phyloP scores from a whole-genome alignment of 2,329 filamentous ascomycete genomes.

The Trichoderma koningii region DNA sequence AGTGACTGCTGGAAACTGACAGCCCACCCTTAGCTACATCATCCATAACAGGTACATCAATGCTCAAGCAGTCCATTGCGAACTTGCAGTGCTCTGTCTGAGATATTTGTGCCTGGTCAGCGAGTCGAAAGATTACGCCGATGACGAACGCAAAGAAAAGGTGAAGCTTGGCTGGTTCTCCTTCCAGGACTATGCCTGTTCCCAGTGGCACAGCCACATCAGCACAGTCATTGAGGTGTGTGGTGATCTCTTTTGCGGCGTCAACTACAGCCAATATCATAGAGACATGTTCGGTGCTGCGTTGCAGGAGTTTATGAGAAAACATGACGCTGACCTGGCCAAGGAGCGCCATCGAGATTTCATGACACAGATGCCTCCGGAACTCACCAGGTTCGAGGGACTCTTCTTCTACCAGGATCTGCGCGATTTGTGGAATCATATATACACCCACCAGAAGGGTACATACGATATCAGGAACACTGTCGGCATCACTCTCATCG shows the following conservation, averaged over 20 bases:
- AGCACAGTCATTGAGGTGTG: not conserved
- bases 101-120: not conserved
- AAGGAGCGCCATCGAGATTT: not conserved
- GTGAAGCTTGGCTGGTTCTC: constrained; percentile 13
- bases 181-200: constrained; percentile 18
- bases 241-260: too few relatives aligned
- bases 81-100: not conserved
- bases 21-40: not conserved
- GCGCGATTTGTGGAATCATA: constrained; percentile 4
- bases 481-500: not conserved
- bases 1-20: not conserved
- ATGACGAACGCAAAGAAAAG: not conserved
- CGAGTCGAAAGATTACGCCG: not conserved
- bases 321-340: not conserved
- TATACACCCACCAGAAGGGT: constrained; percentile 1
- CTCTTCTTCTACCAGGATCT: not conserved
- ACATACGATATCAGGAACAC: not conserved
- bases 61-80: not conserved
- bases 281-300: not conserved
- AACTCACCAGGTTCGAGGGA: not conserved
- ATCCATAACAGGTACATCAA: not conserved
- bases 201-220: constrained; percentile 12
- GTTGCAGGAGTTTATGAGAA: not conserved
- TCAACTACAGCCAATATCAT: not conserved
- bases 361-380: not conserved